These are phyloP conservation scores for Coniferiporia weirii DNA, from an alignment of 1,284 basidiomycete genomes.

Conservation along the genomic window DNA sequence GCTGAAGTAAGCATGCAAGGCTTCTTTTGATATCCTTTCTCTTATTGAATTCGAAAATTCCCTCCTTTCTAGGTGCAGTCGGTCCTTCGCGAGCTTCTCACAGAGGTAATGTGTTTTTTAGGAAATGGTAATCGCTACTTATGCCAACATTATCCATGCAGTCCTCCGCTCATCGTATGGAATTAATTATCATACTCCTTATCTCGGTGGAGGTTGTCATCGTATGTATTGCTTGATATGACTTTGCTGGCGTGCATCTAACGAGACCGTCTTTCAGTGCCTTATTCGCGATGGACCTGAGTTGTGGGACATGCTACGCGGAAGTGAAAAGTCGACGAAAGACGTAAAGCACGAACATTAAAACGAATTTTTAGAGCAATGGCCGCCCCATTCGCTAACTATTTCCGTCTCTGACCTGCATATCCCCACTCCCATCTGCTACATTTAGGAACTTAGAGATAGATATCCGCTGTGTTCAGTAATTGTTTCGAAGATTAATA, in stretches of 20 bases:
- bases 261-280: conserved; percentile 35
- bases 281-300: conserved; percentile 58
- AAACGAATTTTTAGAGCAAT: background rate
- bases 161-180: conserved; percentile 86
- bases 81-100: conserved; percentile 69
- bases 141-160: conserved; percentile 27
- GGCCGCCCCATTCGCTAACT: background rate
- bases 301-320: conserved; percentile 48
- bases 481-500: background rate
- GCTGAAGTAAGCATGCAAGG: conserved; percentile 59
- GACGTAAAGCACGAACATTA: background rate
- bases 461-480: background rate
- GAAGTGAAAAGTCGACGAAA: background rate
- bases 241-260: background rate
- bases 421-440: background rate
- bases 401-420: background rate
- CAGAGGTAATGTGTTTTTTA: conserved; percentile 47
- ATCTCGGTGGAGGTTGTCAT: conserved; percentile 90
- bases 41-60: conserved; percentile 14
- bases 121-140: background rate
- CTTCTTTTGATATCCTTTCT: conserved; percentile 9
- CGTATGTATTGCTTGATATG: conserved; percentile 40
- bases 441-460: background rate
- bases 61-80: conserved; percentile 50
- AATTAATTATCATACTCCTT: conserved; percentile 84